phyloP scores from a whole-genome alignment of 495 filamentous ascomycete species.

The Xylaria acuta region DNA sequence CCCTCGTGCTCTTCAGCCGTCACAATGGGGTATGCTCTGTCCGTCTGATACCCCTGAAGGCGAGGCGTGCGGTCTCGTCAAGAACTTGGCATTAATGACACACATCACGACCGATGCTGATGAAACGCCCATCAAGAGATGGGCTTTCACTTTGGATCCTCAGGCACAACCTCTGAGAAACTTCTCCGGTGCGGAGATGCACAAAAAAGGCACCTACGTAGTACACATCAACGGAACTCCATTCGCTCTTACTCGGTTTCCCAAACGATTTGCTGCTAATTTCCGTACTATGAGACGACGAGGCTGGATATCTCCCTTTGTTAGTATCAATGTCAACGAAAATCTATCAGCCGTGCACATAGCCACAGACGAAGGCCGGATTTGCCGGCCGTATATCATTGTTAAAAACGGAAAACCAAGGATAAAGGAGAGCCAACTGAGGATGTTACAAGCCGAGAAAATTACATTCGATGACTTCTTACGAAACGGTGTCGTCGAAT shows the following conservation, averaged over 20 bases:
- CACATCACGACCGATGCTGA: slow-evolving; percentile 97
- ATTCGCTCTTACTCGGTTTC: slow-evolving; percentile 78
- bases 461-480: slow-evolving; percentile 94
- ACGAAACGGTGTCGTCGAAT: slow-evolving; percentile 86
- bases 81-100: slow-evolving; percentile 98
- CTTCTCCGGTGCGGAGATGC: slow-evolving; percentile 80
- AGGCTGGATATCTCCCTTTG: slow-evolving; percentile 90
- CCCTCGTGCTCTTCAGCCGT: slow-evolving; percentile 92
- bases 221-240: slow-evolving; percentile 96
- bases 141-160: slow-evolving; percentile 79
- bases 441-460: slow-evolving; percentile 76
- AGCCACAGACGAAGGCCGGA: slow-evolving; percentile 93
- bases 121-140: slow-evolving; percentile 81
- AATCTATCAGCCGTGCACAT: slow-evolving; percentile 92
- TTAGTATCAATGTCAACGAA: slow-evolving; percentile 93
- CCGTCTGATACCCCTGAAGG: slow-evolving; percentile 97
- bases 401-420: slow-evolving; percentile 84
- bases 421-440: slow-evolving; percentile 76
- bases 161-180: slow-evolving; percentile 61
- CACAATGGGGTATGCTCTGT: slow-evolving; percentile 97
- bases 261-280: slow-evolving; percentile 79
- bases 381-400: slow-evolving; percentile 93
- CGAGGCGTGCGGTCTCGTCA: slow-evolving; percentile 96
- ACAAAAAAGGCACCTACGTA: slow-evolving; percentile 80
- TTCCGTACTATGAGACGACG: slow-evolving; percentile 86